Evolutionary conservation across 345 rosid species (phyloP), one percentile per base, ranked within the genome.

Genomic region (Murraya paniculata): DNA sequence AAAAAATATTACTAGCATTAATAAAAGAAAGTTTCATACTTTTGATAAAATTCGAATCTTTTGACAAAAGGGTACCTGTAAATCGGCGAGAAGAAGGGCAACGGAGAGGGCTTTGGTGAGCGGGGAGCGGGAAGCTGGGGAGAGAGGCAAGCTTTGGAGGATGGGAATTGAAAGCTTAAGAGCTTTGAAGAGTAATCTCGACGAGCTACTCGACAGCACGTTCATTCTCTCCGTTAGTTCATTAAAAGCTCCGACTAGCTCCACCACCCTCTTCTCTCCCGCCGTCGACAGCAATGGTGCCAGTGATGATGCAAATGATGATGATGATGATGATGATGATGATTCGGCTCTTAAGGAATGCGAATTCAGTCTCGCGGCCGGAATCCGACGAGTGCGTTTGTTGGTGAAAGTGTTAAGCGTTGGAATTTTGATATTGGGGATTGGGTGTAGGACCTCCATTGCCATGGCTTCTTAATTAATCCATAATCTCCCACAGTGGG

Each of bases 221-320:
- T 87, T 92, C 91, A 93, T 95, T 80, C 95, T 88, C 86, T 91
- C 94, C 27, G 97, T 91, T 2, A 93, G 89, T 86, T 92, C 87
- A 62, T 93, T 95, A 85, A 95, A 95, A 19, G 98, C 93, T 59
- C 97, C 97, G 22, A 95, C 97, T n/a, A 95, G 92, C 90, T 95
- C 91, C 78, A 93, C 96, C 83, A 95, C 98, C 98, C 92, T 92
- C 93, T 91, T 92, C 60, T 97, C 99, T 69, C 98, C 97, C 6
- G 89, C 87, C 9, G 78, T 31, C 25, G 45, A 27, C 11, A 59
- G 50, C 2, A 58, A 62, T 25, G 41, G 7, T 18, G 36, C 50
- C 14, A 25, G 27, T 18, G 22, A 53, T 13, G 67, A n/a, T 24
- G 61, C 27, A 13, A 53, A 41, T 2, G 64, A 31, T 8, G 71